Evolutionary conservation across 805 yeast genomes (phyloP), one percentile per base, ranked within the genome.

Genomic region (Kodamaea nitidulidarum): DNA sequence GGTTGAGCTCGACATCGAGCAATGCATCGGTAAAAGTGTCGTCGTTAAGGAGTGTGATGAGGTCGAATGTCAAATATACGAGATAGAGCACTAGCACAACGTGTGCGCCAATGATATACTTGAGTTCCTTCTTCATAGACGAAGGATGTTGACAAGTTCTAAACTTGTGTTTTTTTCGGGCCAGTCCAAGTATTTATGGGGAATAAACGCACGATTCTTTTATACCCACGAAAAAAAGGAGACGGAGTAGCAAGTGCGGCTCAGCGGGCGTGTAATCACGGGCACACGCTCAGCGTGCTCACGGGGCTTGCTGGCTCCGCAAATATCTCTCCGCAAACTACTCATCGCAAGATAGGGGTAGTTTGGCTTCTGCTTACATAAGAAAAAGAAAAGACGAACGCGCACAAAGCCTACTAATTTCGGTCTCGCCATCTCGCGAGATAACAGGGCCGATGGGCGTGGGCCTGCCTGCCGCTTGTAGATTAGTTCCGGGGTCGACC

Each of bases 11-110:
- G 10, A 67, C 65, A 36, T 78, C 78, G 11, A 76, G 55, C 16
- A 86, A 63, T 1, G 84, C 85, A 53, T 83, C 86, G 11, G 71
- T 63, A 52, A 69, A 73, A 0, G 88, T 67, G 56, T 82, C 87
- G 59, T 85, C 95, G 50, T 83, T 70, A n/a, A 84, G 65, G 42
- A 88, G 61, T 4, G 90, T 75, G 41, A 87, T 75, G 42, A 88
- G 68, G 59, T 88, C 95, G 50, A 78, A 80, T 3, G 82, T 75
- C 49, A 75, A 71, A 56, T 80, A 85, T n/a, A 75, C 60, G 20
- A 82, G 61, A 45, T 75, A 75, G 4, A 73, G 38, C 9, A 81
- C 61, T 18, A 83, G 51, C n/a, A 71, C 56, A 10, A 76, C 51
- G 51, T 85, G 90, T 15, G 76, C 78, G 59, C 74, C 69, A 33